phyloP scores from a whole-genome alignment of 2,329 filamentous ascomycete species.

The Tolypocladium nubicola region DNA sequence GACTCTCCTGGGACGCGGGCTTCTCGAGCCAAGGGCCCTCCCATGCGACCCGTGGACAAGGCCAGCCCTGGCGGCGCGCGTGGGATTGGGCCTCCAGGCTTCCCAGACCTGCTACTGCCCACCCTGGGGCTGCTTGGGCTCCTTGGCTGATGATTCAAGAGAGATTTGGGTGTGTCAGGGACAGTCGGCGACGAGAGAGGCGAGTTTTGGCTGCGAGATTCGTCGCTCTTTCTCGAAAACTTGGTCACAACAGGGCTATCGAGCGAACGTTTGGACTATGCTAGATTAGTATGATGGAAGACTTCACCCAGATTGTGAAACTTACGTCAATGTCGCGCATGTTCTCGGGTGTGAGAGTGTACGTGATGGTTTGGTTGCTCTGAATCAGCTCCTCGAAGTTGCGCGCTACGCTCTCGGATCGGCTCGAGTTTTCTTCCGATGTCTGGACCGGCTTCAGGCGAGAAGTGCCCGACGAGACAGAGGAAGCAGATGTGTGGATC shows the following conservation, averaged over 20 bases:
- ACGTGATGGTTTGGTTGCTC: constrained; percentile 73
- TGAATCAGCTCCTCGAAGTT: constrained; percentile 73
- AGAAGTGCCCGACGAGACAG: constrained; percentile 35
- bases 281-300: constrained; percentile 6
- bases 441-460: constrained; percentile 43
- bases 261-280: constrained; percentile 28
- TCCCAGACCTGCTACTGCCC: constrained; percentile 6
- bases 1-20: constrained; percentile 62
- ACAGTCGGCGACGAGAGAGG: constrained; percentile 39
- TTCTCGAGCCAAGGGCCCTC: constrained; percentile 48
- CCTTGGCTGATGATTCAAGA: constrained; percentile 6
- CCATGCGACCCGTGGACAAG: constrained; percentile 10
- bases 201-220: constrained; percentile 27
- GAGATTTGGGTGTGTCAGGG: constrained; percentile 21
- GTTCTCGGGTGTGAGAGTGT: constrained; percentile 68
- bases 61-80: constrained; percentile 11
- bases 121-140: constrained; percentile 2
- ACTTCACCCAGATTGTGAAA: constrained; percentile 5
- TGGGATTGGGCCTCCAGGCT: constrained; percentile 9
- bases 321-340: constrained; percentile 68
- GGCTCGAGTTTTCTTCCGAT: constrained; percentile 46
- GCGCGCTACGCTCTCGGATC: constrained; percentile 48
- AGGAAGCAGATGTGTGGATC: constrained; percentile 39
- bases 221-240: constrained; percentile 36
- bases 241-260: constrained; percentile 31